A percentile compares a stretch with the other conserved stretches of the same genome.
phyloP scores from a whole-genome alignment of 306 rosid species.

The Argentina anserina region DNA sequence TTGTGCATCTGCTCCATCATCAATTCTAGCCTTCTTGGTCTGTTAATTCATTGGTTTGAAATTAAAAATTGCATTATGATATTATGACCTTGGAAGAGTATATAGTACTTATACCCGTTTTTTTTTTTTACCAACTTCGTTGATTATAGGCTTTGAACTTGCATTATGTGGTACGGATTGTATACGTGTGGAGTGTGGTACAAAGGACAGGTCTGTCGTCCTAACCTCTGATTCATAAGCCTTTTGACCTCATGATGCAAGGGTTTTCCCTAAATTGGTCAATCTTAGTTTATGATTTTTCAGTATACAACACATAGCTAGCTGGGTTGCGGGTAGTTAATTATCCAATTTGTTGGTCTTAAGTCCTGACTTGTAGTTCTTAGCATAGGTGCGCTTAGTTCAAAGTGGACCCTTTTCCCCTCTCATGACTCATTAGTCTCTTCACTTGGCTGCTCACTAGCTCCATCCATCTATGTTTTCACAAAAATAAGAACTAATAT shows the following conservation, averaged over 20 bases:
- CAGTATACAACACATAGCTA: constrained; percentile 7
- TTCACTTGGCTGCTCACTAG: constrained; percentile 11
- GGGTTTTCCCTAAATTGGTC: not conserved
- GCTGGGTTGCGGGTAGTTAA: constrained; percentile 26
- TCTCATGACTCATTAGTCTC: not conserved
- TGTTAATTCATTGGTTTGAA: not conserved
- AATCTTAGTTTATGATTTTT: constrained; percentile 12
- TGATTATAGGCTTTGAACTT: not conserved
- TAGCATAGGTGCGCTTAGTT: constrained; percentile 28
- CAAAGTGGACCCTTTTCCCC: constrained; percentile 28
- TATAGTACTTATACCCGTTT: not conserved
- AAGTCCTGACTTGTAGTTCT: constrained; percentile 54
- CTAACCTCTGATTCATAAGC: not conserved
- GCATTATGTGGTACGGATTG: not conserved
- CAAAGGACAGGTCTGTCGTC: not conserved
- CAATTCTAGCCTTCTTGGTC: too few species aligned
- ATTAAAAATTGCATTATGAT: not conserved
- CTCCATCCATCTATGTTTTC: constrained; percentile 4
- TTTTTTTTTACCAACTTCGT: constrained; percentile 9
- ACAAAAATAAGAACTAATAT: not conserved
- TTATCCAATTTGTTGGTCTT: constrained; percentile 34
- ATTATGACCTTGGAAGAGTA: not conserved
- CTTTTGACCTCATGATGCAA: constrained; percentile 2
- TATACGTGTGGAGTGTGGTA: not conserved
- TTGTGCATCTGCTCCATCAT: not conserved